Conservation (phyloP, 805 yeast species). For the Saturnispora sekii region DNA sequence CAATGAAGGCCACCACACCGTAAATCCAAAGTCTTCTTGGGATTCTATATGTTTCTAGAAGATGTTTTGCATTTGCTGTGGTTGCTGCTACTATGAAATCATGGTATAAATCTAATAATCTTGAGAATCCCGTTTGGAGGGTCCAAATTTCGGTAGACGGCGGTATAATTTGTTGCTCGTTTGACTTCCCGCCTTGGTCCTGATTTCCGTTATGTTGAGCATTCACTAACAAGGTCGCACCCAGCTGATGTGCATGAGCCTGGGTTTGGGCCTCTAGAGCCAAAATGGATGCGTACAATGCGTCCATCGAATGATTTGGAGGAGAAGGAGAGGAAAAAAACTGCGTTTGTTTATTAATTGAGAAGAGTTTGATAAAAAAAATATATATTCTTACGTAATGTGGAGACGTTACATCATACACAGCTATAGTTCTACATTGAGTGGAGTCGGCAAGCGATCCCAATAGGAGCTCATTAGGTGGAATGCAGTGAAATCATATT, state of each 20-base stretch:
- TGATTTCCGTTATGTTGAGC: no score
- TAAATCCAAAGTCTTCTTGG: constrained; percentile 79
- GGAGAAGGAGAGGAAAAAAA: neutral
- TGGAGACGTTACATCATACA: no score
- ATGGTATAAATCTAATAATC: constrained; percentile 58
- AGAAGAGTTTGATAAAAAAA: no score
- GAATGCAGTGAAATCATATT: no score
- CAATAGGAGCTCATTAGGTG: no score
- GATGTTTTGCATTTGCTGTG: constrained; percentile 55
- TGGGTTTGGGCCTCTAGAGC: constrained; percentile 5
- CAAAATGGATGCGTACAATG: constrained; percentile 1
- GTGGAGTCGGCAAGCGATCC: no score
- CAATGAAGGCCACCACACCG: constrained; percentile 73
- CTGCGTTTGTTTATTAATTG: neutral
- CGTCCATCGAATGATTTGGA: constrained; percentile 1
- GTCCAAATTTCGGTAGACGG: constrained; percentile 47
- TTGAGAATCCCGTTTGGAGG: constrained; percentile 57
- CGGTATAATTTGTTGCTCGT: neutral
- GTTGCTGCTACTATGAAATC: constrained; percentile 34
- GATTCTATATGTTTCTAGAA: constrained; percentile 67
- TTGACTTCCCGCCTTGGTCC: no score
- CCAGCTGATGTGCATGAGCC: neutral
- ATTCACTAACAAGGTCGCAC: neutral
- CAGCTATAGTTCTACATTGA: no score
- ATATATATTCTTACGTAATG: no score